A percentile compares a stretch with the other conserved stretches of the same genome.
Conservation (phyloP, 768 basidiomycete species). For the Amanita brunnescens region DNA sequence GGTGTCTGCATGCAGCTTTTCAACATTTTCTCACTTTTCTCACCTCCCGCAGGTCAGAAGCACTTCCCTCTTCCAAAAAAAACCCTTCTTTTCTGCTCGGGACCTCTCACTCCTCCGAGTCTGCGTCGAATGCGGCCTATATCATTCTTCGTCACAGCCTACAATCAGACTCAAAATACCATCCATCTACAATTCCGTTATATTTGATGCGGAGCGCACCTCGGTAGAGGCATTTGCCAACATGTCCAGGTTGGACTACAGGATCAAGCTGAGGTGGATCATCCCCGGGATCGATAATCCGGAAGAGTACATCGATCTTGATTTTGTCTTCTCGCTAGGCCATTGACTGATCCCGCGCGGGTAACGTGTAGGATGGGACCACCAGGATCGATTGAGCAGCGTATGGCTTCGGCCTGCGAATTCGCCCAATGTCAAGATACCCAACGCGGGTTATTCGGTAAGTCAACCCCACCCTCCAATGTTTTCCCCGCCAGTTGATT, state of each 20-base stretch:
- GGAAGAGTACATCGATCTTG: slow-evolving; percentile 18
- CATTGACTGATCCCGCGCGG: background rate
- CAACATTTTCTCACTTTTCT: background rate
- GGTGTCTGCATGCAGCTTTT: slow-evolving; percentile 30
- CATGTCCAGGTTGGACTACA: slow-evolving; percentile 37
- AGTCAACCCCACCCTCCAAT: too few species aligned
- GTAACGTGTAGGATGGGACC: slow-evolving; percentile 21
- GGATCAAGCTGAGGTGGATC: slow-evolving; percentile 46
- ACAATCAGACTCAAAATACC: slow-evolving; percentile 57
- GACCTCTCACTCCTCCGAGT: slow-evolving; percentile 48
- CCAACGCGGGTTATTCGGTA: slow-evolving; percentile 37
- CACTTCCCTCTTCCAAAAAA: slow-evolving; percentile 37
- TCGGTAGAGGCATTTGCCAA: slow-evolving; percentile 30
- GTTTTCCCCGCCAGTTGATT: too few species aligned
- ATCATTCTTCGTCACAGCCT: slow-evolving; percentile 19
- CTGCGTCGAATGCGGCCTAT: slow-evolving; percentile 55
- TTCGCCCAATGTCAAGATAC: slow-evolving; percentile 30
- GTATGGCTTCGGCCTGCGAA: slow-evolving; percentile 35
- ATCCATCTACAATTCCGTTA: slow-evolving; percentile 52
- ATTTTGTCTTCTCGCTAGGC: too few species aligned
- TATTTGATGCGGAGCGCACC: slow-evolving; percentile 42
- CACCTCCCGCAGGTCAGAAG: slow-evolving; percentile 48
- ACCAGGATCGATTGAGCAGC: slow-evolving; percentile 22
- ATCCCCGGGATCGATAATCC: slow-evolving; percentile 36
- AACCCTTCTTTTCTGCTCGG: slow-evolving; percentile 67